Evolutionary conservation across 805 yeast species (phyloP).

Genomic region (Diddensiella caesifluorescens): DNA sequence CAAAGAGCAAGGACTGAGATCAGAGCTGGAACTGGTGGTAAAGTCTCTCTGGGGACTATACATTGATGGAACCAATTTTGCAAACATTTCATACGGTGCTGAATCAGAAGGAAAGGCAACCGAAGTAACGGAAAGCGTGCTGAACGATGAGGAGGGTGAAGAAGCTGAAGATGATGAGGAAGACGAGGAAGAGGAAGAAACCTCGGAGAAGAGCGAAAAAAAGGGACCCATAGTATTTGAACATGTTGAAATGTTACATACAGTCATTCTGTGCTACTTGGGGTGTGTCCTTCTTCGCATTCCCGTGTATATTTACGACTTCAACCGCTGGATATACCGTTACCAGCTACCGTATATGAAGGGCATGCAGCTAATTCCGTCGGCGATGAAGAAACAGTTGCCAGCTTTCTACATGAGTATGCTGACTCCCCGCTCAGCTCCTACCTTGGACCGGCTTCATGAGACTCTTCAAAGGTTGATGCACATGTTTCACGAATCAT

Average conservation of each 20-base stretch:
- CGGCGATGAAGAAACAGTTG: slow-evolving; percentile 10
- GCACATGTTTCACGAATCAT: slow-evolving; percentile 1
- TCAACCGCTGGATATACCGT: slow-evolving; percentile 26
- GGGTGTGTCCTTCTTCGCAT: slow-evolving; percentile 21
- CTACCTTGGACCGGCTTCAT: slow-evolving; percentile 10
- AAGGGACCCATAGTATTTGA: slow-evolving; percentile 34
- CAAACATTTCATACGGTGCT: slow-evolving; percentile 3
- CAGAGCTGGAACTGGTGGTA: slow-evolving; percentile 21
- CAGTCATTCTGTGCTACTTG: slow-evolving; percentile 32
- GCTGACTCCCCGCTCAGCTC: slow-evolving; percentile 14
- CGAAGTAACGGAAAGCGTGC: slow-evolving; percentile 14
- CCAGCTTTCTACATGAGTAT: slow-evolving; percentile 7
- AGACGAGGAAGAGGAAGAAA: slow-evolving; percentile 44
- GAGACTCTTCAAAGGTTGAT: slow-evolving; percentile 7
- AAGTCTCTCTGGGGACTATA: slow-evolving; percentile 20
- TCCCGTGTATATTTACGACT: slow-evolving; percentile 26
- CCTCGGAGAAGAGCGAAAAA: slow-evolving; percentile 42
- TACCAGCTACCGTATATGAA: slow-evolving; percentile 31
- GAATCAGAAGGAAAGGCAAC: not conserved
- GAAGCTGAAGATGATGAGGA: slow-evolving; percentile 7
- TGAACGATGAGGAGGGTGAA: slow-evolving; percentile 18
- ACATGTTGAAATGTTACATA: slow-evolving; percentile 32
- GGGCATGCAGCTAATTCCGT: slow-evolving; percentile 15
- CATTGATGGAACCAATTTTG: slow-evolving; percentile 24
- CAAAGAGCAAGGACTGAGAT: slow-evolving; percentile 26